phyloP scores from a whole-genome alignment of 345 rosid species.

The Lepidium africanum region DNA sequence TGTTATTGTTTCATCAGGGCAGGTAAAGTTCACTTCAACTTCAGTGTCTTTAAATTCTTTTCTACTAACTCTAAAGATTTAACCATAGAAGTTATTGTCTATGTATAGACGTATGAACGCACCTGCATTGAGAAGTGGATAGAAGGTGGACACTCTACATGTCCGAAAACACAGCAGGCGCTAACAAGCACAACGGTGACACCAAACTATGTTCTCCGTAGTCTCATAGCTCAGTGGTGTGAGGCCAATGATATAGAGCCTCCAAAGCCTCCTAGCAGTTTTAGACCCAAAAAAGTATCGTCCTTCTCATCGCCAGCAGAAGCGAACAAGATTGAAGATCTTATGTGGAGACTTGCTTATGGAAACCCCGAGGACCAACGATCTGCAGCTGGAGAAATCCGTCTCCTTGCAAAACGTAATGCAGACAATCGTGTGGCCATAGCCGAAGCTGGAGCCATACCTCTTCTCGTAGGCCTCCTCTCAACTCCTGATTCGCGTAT shows the following conservation, averaged over 20 bases:
- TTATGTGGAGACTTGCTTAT: slow-evolving; percentile 71
- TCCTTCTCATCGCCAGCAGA: slow-evolving; percentile 71
- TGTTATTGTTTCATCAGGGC: slow-evolving; percentile 94
- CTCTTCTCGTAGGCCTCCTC: slow-evolving; percentile 75
- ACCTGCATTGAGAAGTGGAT: slow-evolving; percentile 95
- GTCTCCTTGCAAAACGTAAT: slow-evolving; percentile 94
- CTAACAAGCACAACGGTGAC: slow-evolving; percentile 62
- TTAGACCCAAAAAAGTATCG: slow-evolving; percentile 51
- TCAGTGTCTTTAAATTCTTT: background rate
- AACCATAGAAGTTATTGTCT: background rate
- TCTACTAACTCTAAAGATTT: background rate
- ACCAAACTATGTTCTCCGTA: slow-evolving; percentile 86
- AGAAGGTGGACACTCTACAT: slow-evolving; percentile 76
- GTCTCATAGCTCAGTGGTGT: slow-evolving; percentile 98
- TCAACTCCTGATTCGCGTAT: slow-evolving; percentile 77
- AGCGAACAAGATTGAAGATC: slow-evolving; percentile 58
- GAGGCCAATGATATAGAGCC: slow-evolving; percentile 85
- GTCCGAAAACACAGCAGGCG: slow-evolving; percentile 93
- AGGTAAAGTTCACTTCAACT: slow-evolving; percentile 43
- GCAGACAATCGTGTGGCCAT: slow-evolving; percentile 96
- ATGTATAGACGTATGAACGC: slow-evolving; percentile 77
- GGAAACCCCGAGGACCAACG: slow-evolving; percentile 74
- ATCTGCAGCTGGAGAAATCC: slow-evolving; percentile 87
- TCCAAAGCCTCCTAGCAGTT: slow-evolving; percentile 71
- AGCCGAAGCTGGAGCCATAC: slow-evolving; percentile 99